phyloP scores from a whole-genome alignment of 192 early-diverging fungal genomes.

The Backusella morwellensis region DNA sequence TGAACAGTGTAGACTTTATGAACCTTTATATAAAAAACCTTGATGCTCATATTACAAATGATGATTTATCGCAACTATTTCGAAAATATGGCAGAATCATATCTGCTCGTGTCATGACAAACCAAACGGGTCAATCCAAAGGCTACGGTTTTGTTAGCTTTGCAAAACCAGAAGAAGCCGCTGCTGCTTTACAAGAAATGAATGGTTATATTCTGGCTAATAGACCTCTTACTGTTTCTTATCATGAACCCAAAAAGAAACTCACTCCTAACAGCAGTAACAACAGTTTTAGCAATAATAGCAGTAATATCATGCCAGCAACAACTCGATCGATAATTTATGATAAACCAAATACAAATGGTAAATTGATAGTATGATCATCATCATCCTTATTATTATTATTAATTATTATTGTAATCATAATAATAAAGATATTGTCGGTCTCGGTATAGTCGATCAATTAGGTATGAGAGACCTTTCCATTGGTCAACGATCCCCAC shows the following conservation, averaged over 20 bases:
- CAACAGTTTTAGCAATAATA: background rate
- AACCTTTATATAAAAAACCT: constrained; percentile 99
- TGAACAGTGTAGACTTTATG: constrained; percentile 39
- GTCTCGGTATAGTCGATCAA: constrained; percentile 5
- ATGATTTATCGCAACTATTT: constrained; percentile 91
- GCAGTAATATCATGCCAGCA: background rate
- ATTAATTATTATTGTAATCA: background rate
- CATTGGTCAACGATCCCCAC: background rate
- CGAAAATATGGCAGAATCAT: constrained; percentile 86
- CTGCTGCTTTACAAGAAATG: constrained; percentile 87
- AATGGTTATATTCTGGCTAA: constrained; percentile 76
- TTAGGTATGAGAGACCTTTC: background rate
- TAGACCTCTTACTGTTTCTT: constrained; percentile 90
- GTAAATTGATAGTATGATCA: background rate
- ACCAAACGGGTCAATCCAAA: constrained; percentile 70
- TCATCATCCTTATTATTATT: background rate
- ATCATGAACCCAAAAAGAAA: constrained; percentile 87
- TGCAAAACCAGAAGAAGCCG: constrained; percentile 88
- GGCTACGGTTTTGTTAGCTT: constrained; percentile 97
- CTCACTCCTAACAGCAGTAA: background rate
- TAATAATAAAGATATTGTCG: background rate
- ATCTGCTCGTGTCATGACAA: constrained; percentile 86
- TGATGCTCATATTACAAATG: constrained; percentile 86
- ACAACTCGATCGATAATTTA: background rate
- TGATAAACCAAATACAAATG: constrained; percentile 5